Evolutionary conservation across 352 stramenopile genomes (phyloP).

Genomic region (Pythium dissotocum): DNA sequence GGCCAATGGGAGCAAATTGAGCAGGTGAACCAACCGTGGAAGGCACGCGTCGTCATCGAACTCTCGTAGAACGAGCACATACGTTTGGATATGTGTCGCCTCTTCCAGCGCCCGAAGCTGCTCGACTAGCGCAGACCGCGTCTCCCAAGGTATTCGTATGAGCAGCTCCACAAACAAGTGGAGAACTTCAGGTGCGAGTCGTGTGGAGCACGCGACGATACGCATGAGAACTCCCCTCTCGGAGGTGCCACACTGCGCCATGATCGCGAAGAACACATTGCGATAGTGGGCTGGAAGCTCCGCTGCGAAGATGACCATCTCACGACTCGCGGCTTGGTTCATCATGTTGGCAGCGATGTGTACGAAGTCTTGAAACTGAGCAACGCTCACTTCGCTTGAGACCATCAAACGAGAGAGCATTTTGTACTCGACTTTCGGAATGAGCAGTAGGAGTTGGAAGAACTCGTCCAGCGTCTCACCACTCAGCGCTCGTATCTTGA

Average conservation of each 20-base stretch:
- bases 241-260: conserved; percentile 36
- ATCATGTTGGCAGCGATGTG: conserved; percentile 61
- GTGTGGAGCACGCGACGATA: conserved; percentile 55
- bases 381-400: conserved; percentile 40
- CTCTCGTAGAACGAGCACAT: conserved; percentile 36
- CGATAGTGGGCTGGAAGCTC: conserved; percentile 43
- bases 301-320: conserved; percentile 59
- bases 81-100: conserved; percentile 33
- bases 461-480: conserved; percentile 56
- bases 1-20: conserved; percentile 41
- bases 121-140: conserved; percentile 58
- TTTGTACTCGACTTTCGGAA: conserved; percentile 63
- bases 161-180: conserved; percentile 49
- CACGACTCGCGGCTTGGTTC: conserved; percentile 69
- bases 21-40: conserved; percentile 39
- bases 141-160: conserved; percentile 49
- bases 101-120: conserved; percentile 57
- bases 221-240: conserved; percentile 62
- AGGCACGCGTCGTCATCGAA: conserved; percentile 39
- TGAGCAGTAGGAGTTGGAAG: conserved; percentile 63
- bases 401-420: conserved; percentile 54
- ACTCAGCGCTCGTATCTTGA: conserved; percentile 39
- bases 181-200: conserved; percentile 39
- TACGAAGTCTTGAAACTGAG: conserved; percentile 46
- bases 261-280: conserved; percentile 53